Base-by-base conservation (phyloP, 352 stramenopile species). In the Plasmopara halstedii region DNA sequence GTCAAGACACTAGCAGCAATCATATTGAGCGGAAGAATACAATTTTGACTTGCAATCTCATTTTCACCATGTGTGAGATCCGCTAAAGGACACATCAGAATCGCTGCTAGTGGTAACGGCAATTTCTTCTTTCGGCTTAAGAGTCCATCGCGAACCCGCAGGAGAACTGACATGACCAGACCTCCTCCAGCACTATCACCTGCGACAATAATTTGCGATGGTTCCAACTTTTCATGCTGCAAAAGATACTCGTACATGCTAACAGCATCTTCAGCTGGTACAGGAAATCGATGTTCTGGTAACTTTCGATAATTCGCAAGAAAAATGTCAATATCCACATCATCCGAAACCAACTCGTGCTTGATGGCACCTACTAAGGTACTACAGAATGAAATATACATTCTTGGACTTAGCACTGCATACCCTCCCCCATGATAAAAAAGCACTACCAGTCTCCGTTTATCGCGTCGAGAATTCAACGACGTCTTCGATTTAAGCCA, bases 371-470 rank as follows among this genome's bases (percentile, higher is more conserved):
- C 36, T 15, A 35, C 40, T 20, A 79, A 46, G 4, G 50, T 23
- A 11, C 53, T 61, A 23, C 48, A 63, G 35, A 72, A 62, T 3
- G 31, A 34, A 19, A 63, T 60, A 47, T 76, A 78, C 46, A 73
- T 54, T 2, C 48, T 47, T 8, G 72, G 70, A 48, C 56, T 71
- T 6, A 68, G 47, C 14, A 83, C 43, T 0, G 62, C 53, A 42
- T 73, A 83, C 13, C 62, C 70, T 2, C 70, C 73, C 31, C 73
- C 73, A 42, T 85, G 70, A 50, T 55, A 73, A 46, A 70, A 83
- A 15, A 85, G 57, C 32, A 85, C 58, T 14, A 77, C 62, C 1
- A 51, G 29, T 21, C 58, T 36, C 19, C 61, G 69, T 11, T 17
- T 17, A 10, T 37, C 33, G 13, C 18, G 40, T 6, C 33, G 19